Percentiles rank a stretch among this genome's conserved stretches.
phyloP scores from a whole-genome alignment of 768 basidiomycete genomes.

The Tulasnella sp. region DNA sequence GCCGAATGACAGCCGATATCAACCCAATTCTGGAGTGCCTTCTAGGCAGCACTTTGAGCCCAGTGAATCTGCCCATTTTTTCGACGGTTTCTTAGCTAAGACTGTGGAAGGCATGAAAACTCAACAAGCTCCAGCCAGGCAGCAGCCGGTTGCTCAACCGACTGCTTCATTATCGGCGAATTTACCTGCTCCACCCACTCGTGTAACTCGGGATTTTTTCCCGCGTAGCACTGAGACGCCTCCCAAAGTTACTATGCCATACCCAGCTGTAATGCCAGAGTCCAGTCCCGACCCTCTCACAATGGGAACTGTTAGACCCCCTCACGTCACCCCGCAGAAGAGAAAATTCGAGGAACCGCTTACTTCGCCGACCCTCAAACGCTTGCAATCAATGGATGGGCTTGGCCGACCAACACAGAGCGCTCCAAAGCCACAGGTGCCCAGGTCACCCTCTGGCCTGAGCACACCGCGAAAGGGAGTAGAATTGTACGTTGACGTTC shows the following conservation, averaged over 20 bases:
- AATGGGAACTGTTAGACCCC: slow-evolving; percentile 21
- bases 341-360: slow-evolving; percentile 53
- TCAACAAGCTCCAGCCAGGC: background rate
- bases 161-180: slow-evolving; percentile 14
- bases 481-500: slow-evolving; percentile 29
- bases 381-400: slow-evolving; percentile 31
- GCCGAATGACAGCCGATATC: background rate
- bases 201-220: slow-evolving; percentile 22
- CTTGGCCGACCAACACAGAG: slow-evolving; percentile 14
- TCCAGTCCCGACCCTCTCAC: slow-evolving; percentile 42
- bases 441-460: slow-evolving; percentile 21
- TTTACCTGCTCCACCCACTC: slow-evolving; percentile 27
- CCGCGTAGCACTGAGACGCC: background rate
- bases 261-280: slow-evolving; percentile 17
- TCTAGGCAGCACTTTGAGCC: slow-evolving; percentile 9
- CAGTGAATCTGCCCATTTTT: slow-evolving; percentile 53
- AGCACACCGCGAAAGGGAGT: slow-evolving; percentile 22
- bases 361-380: slow-evolving; percentile 55
- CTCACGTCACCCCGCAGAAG: slow-evolving; percentile 51
- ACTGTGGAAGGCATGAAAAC: slow-evolving; percentile 1
- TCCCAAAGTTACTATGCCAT: background rate
- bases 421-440: slow-evolving; percentile 17
- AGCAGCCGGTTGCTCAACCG: background rate
- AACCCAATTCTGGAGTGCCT: slow-evolving; percentile 3
- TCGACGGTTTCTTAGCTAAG: slow-evolving; percentile 49